Base-by-base conservation (phyloP, 768 basidiomycete genomes). In the Galerina sulciceps region DNA sequence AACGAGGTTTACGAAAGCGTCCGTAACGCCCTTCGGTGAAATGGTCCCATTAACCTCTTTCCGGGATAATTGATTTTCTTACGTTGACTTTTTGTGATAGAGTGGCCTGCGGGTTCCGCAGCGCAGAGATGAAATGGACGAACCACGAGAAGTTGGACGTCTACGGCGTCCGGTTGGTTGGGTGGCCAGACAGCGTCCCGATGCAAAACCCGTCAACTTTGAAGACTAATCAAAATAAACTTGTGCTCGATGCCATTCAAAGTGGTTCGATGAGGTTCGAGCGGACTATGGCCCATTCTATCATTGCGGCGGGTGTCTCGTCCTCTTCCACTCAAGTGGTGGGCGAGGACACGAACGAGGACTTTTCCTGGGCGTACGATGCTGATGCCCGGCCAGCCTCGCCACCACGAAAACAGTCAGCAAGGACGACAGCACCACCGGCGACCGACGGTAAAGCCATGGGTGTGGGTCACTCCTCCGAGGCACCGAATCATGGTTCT, bases 71-170 rank as follows among this genome's bases (percentile, higher is more conserved):
- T 60, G 38, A 50, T 47, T 61, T 20, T 57, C 51, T 18, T 11
- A 41, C 14, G 8, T 26, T n/a, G 37, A 51, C 50, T 11, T 53
- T n/a, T 44, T 20, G 22, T 17, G 34, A 22, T 57, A 88, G 88
- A 68, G 66, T 76, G 4, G 79, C 77, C 6, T 85, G 84, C 61
- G 86, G 87, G 8, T 70, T 84, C 17, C 85, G 84, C 10, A 85
- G 78, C 53, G 87, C 88, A 18, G 88, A 90, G 64, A 90, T 90
- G 88, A 89, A 85, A 68, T 90, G 88, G 88, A 84, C 85, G 9
- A 88, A 87, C 66, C 87, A 82, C 49, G 80, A 84, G 22, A 77
- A 82, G 43, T 68, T 90, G 50, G 74, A 78, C 61, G 64, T 74
- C 6, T 89, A 87, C 62, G 85, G 84, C 10, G 84, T 90, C 34